Conservation (phyloP, 768 basidiomycete species). For the Mycena indigotica region DNA sequence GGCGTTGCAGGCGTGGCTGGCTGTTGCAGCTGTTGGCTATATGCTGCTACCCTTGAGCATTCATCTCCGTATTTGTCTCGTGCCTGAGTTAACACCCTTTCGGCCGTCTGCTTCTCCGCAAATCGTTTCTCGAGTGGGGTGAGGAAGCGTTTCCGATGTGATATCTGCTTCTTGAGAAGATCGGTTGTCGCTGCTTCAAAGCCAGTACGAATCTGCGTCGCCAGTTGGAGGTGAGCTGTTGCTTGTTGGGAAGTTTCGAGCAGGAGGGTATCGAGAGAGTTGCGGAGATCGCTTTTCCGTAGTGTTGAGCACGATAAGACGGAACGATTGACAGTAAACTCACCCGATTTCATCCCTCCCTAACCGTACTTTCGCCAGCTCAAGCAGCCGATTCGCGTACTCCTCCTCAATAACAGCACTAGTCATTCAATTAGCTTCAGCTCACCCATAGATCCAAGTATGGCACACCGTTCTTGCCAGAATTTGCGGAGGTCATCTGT, state of each 20-base stretch:
- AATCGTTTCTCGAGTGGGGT: slow-evolving; percentile 83
- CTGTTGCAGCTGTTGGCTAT: slow-evolving; percentile 89
- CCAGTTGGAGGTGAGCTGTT: slow-evolving; percentile 68
- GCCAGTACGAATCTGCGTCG: slow-evolving; percentile 72
- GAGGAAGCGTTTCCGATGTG: slow-evolving; percentile 76
- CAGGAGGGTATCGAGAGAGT: slow-evolving; percentile 76
- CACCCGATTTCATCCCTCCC: slow-evolving; percentile 95
- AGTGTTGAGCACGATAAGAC: background rate
- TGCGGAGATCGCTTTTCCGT: slow-evolving; percentile 69
- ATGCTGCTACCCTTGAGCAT: slow-evolving; percentile 90
- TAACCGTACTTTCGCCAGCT: slow-evolving; percentile 72
- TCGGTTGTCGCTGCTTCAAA: slow-evolving; percentile 68
- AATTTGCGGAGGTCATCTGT: slow-evolving; percentile 85
- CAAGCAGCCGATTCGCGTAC: slow-evolving; percentile 83
- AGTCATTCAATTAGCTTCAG: slow-evolving; percentile 89
- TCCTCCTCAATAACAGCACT: slow-evolving; percentile 94
- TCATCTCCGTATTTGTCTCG: slow-evolving; percentile 93
- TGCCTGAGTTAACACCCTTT: slow-evolving; percentile 83
- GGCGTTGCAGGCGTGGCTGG: slow-evolving; percentile 92
- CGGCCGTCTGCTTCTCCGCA: slow-evolving; percentile 85
- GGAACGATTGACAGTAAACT: too few relatives aligned
- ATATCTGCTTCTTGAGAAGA: slow-evolving; percentile 65
- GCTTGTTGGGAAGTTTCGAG: slow-evolving; percentile 86
- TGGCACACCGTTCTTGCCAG: slow-evolving; percentile 89
- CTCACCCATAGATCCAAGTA: slow-evolving; percentile 43